Evolutionary conservation across 352 stramenopile genomes (phyloP).

Genomic region (Phytophthora quininea): DNA sequence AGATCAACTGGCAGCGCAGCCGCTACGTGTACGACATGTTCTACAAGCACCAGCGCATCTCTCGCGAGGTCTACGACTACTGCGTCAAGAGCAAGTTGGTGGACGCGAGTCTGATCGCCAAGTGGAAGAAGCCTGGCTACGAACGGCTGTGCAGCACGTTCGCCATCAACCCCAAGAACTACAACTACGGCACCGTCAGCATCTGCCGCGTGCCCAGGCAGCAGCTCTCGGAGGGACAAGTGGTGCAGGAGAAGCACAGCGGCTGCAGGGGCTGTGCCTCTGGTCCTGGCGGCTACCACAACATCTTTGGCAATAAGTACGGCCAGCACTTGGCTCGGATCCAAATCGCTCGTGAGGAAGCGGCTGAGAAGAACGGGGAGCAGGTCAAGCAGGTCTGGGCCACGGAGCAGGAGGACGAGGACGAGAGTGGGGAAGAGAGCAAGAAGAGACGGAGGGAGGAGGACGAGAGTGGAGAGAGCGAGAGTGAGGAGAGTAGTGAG

Average conservation of each 20-base stretch:
- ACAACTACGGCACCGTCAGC: conserved; percentile 98
- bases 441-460: conserved; percentile 40
- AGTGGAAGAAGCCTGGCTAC: conserved; percentile 99
- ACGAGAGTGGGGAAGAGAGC: conserved; percentile 48
- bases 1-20: conserved; percentile 99
- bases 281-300: conserved; percentile 91
- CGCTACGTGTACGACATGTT: conserved; percentile 99
- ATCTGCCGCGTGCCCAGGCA: conserved; percentile 97
- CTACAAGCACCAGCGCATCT: conserved; percentile 97
- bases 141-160: conserved; percentile 98
- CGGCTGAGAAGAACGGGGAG: conserved; percentile 28
- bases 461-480: conserved; percentile 21
- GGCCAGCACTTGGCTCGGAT: conserved; percentile 97
- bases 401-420: conserved; percentile 66
- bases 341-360: conserved; percentile 92
- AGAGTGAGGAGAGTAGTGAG: conserved; percentile 38
- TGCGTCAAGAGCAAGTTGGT: conserved; percentile 95
- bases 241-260: conserved; percentile 93
- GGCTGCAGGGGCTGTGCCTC: conserved; percentile 97
- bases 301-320: conserved; percentile 99
- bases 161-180: conserved; percentile 99
- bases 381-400: conserved; percentile 51
- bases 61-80: conserved; percentile 97
- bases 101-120: conserved; percentile 97
- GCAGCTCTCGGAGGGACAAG: conserved; percentile 90